These are phyloP conservation scores for Ambrosia trifida DNA, from an alignment of 129 eudicot genomes.

Conservation along the genomic window DNA sequence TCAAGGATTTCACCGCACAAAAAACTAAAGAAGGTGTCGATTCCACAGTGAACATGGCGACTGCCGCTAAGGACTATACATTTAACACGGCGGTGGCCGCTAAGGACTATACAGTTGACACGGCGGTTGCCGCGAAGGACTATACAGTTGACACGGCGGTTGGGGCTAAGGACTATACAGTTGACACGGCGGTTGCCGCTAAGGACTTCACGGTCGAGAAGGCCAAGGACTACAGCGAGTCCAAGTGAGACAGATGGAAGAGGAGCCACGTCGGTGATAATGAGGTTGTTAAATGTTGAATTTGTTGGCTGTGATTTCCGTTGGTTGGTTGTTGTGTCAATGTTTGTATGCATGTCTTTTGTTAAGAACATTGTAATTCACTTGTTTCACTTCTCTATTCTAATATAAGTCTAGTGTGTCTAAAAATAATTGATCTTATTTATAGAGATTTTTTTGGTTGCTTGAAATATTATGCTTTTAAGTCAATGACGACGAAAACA, in stretches of 20 bases:
- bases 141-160: not conserved
- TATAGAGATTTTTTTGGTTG: too few relatives aligned
- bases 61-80: not conserved
- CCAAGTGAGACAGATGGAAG: slow-evolving; percentile 8
- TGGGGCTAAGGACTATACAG: slow-evolving; percentile 6
- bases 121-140: slow-evolving; percentile 17
- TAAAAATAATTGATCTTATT: too few relatives aligned
- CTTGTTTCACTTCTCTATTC: too few relatives aligned
- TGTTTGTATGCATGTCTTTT: too few relatives aligned
- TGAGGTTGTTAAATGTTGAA: not conserved
- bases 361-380: not conserved
- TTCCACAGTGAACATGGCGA: slow-evolving; percentile 34
- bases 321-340: not conserved
- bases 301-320: not conserved
- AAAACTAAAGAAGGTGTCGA: slow-evolving; percentile 30
- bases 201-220: slow-evolving; percentile 24
- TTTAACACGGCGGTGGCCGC: too few relatives aligned
- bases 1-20: slow-evolving; percentile 30
- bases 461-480: too few relatives aligned
- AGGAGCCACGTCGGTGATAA: not conserved
- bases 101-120: too few relatives aligned
- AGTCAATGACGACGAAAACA: too few relatives aligned
- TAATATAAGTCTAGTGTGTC: too few relatives aligned
- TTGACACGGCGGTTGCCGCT: slow-evolving; percentile 15
- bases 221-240: slow-evolving; percentile 19